Conservation (phyloP, 768 basidiomycete species). For the Leccinellum rugosiceps region DNA sequence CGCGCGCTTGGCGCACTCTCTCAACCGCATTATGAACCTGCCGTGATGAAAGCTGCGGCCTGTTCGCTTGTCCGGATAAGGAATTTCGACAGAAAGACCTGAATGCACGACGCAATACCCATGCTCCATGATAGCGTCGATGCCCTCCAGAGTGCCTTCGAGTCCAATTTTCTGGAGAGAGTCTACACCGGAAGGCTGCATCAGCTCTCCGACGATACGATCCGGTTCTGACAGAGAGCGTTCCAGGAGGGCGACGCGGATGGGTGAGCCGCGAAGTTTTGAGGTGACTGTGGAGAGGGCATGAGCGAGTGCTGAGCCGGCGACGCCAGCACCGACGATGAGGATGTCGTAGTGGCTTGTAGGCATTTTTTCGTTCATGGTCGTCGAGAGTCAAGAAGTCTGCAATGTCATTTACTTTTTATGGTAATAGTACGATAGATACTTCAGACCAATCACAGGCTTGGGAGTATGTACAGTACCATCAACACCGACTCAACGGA, state of each 20-base stretch:
- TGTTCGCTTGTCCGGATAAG: slow-evolving; percentile 71
- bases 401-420: not conserved
- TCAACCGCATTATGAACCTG: slow-evolving; percentile 75
- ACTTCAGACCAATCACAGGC: too few species aligned
- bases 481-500: too few species aligned
- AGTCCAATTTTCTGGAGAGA: slow-evolving; percentile 79
- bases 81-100: slow-evolving; percentile 76
- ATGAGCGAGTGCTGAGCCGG: slow-evolving; percentile 84
- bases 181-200: slow-evolving; percentile 88
- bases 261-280: slow-evolving; percentile 44
- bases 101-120: slow-evolving; percentile 79
- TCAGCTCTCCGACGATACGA: slow-evolving; percentile 94
- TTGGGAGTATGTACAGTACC: too few species aligned
- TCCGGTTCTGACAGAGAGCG: slow-evolving; percentile 91
- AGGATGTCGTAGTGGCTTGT: slow-evolving; percentile 61
- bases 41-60: slow-evolving; percentile 96
- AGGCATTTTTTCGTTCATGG: too few species aligned
- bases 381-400: too few species aligned
- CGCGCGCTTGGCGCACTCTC: slow-evolving; percentile 60
- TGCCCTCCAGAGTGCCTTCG: slow-evolving; percentile 72
- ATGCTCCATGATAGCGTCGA: slow-evolving; percentile 77
- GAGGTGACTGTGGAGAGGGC: slow-evolving; percentile 62
- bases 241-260: slow-evolving; percentile 83
- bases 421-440: not conserved
- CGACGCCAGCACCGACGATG: slow-evolving; percentile 91